Conservation (phyloP, 1,139 yeast species). For the Scheffersomyces lignicola region DNA sequence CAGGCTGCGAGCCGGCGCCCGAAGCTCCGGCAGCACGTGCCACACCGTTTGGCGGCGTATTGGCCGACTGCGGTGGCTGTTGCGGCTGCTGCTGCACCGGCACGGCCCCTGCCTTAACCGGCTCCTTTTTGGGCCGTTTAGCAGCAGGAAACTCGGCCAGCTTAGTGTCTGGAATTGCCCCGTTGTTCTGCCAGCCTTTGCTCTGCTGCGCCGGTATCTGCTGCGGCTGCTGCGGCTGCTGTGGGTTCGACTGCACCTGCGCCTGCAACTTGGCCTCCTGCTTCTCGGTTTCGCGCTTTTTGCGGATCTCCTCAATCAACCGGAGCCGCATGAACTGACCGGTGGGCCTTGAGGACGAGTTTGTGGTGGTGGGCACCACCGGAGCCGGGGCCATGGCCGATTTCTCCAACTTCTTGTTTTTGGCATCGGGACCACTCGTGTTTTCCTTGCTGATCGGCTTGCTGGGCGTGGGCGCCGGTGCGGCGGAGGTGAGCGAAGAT, state of each 20-base stretch:
- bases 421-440: conserved; percentile 21
- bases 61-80: not conserved
- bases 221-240: conserved; percentile 14
- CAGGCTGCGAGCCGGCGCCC: conserved; percentile 12
- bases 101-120: conserved; percentile 16
- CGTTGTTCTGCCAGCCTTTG: conserved; percentile 5
- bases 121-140: conserved; percentile 8
- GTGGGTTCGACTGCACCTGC: conserved; percentile 21
- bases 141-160: conserved; percentile 7
- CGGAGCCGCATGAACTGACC: conserved; percentile 51
- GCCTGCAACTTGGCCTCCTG: conserved; percentile 39
- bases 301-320: conserved; percentile 48
- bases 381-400: conserved; percentile 16
- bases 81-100: conserved; percentile 7
- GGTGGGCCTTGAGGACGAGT: conserved; percentile 26
- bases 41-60: conserved; percentile 8
- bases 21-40: conserved; percentile 13
- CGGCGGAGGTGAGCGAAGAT: conserved; percentile 22
- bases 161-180: conserved; percentile 4
- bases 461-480: conserved; percentile 21
- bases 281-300: conserved; percentile 45
- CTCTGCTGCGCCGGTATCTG: conserved; percentile 12
- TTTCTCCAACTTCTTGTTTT: conserved; percentile 26
- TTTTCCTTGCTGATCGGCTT: conserved; percentile 21
- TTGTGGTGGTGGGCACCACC: conserved; percentile 15